A percentile compares a stretch with the other conserved stretches of the same genome.
These are phyloP conservation scores for Barbarea vulgaris DNA, from an alignment of 345 rosid genomes.

Conservation along the genomic window DNA sequence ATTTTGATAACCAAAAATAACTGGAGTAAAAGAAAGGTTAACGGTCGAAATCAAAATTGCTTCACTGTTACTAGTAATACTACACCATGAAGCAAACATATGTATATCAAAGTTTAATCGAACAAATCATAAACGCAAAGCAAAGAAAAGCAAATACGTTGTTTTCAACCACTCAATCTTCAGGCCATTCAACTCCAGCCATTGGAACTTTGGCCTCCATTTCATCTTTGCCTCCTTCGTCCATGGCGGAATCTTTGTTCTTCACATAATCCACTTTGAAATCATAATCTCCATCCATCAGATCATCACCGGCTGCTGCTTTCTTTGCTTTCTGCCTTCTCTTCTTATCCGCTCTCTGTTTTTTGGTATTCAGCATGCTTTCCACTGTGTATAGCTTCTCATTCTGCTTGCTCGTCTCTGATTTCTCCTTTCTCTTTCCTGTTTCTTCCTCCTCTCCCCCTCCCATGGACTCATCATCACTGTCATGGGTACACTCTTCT, in stretches of 20 bases:
- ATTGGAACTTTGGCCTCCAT: slow-evolving; percentile 49
- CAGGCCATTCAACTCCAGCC: slow-evolving; percentile 49
- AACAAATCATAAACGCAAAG: slow-evolving; percentile 21
- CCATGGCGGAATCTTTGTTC: slow-evolving; percentile 50
- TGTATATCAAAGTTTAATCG: neutral
- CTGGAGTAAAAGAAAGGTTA: neutral
- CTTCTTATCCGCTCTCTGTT: slow-evolving; percentile 78
- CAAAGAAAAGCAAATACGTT: neutral
- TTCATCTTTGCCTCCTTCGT: slow-evolving; percentile 45
- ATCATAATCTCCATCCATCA: slow-evolving; percentile 73
- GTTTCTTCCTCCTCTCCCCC: slow-evolving; percentile 41
- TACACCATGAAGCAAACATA: neutral
- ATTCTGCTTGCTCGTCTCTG: slow-evolving; percentile 58
- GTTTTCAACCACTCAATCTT: slow-evolving; percentile 44
- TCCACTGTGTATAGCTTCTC: slow-evolving; percentile 67
- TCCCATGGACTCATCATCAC: slow-evolving; percentile 52
- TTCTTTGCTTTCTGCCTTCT: slow-evolving; percentile 65
- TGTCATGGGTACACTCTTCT: slow-evolving; percentile 11
- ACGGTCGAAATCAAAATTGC: slow-evolving; percentile 21
- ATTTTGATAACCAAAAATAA: neutral
- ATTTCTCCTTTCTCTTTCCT: slow-evolving; percentile 44
- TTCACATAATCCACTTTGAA: slow-evolving; percentile 75
- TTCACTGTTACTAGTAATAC: neutral
- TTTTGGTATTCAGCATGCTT: slow-evolving; percentile 73
- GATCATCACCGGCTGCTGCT: slow-evolving; percentile 47